Conservation (phyloP, 768 basidiomycete genomes). For the Dioszegia hungarica region DNA sequence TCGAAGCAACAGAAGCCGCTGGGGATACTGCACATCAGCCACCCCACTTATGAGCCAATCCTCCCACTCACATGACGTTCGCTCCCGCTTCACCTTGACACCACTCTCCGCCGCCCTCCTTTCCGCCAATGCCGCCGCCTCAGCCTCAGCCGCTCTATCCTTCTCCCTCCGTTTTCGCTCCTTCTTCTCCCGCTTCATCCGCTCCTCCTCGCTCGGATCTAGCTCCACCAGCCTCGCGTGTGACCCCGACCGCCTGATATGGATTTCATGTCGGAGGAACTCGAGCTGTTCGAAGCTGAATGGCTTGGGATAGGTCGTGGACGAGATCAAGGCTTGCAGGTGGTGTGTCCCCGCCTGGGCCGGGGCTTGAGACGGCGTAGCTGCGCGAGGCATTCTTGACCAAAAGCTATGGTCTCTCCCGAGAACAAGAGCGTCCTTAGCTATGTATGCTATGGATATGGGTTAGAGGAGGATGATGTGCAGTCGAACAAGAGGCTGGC, state of each 20-base stretch:
- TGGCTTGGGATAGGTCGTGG: slow-evolving; percentile 25
- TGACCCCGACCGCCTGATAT: neutral
- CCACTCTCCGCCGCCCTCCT: slow-evolving; percentile 13
- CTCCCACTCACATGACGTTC: slow-evolving; percentile 30
- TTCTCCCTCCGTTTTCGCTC: slow-evolving; percentile 21
- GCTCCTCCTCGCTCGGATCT: slow-evolving; percentile 7
- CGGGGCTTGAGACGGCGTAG: neutral
- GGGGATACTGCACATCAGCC: slow-evolving; percentile 13
- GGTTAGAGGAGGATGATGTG: too few species aligned
- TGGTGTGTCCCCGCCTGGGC: neutral
- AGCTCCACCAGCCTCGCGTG: slow-evolving; percentile 5
- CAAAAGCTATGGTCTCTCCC: too few species aligned
- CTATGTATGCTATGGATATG: too few species aligned
- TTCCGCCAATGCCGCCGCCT: slow-evolving; percentile 20
- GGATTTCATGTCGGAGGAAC: slow-evolving; percentile 11
- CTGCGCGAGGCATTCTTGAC: neutral
- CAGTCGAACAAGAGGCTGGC: too few species aligned
- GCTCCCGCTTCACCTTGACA: slow-evolving; percentile 38
- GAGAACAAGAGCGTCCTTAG: too few species aligned
- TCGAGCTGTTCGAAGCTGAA: slow-evolving; percentile 25
- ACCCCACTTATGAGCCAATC: neutral
- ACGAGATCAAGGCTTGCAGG: slow-evolving; percentile 25
- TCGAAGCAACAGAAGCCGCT: slow-evolving; percentile 33
- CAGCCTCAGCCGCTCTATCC: slow-evolving; percentile 12
- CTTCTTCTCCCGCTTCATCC: slow-evolving; percentile 17